Evolutionary conservation across 257 asterid species (phyloP).

Genomic region (Striga asiatica): DNA sequence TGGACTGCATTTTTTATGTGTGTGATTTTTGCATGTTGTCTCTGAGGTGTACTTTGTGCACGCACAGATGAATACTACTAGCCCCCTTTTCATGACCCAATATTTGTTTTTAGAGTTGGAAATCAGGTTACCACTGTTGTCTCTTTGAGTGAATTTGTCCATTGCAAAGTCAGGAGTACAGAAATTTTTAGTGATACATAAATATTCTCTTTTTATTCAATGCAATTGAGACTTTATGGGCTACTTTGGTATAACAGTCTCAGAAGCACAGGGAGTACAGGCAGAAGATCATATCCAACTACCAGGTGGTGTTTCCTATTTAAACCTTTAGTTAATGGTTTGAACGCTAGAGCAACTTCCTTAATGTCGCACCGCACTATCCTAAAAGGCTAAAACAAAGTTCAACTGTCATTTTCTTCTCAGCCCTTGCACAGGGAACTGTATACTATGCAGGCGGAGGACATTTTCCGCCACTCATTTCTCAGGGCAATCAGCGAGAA

Average conservation of each 20-base stretch:
- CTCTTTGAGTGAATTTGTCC: too few species aligned
- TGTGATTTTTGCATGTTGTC: too few species aligned
- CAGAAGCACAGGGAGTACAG: slow-evolving; percentile 95
- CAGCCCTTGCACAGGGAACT: slow-evolving; percentile 79
- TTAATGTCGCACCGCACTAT: background rate
- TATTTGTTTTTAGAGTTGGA: too few species aligned
- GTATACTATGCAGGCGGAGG: slow-evolving; percentile 50
- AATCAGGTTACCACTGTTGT: too few species aligned
- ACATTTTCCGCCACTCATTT: slow-evolving; percentile 70
- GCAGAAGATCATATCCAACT: slow-evolving; percentile 94
- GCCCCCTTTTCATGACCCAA: too few species aligned
- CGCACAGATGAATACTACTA: too few species aligned
- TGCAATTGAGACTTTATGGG: slow-evolving; percentile 3
- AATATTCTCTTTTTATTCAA: background rate
- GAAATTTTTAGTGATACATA: too few species aligned
- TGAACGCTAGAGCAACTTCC: background rate
- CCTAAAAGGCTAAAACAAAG: slow-evolving; percentile 6
- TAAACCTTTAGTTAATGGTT: too few species aligned
- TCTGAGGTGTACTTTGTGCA: too few species aligned
- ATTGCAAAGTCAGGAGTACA: too few species aligned
- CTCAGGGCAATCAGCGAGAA: slow-evolving; percentile 61
- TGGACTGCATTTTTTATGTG: too few species aligned
- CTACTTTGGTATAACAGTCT: slow-evolving; percentile 46
- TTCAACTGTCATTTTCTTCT: slow-evolving; percentile 15
- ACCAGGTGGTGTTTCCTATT: slow-evolving; percentile 55